A percentile compares a stretch with the other conserved stretches of the same genome.
Evolutionary conservation across 805 yeast species (phyloP).

Genomic region (Millerozyma miso): DNA sequence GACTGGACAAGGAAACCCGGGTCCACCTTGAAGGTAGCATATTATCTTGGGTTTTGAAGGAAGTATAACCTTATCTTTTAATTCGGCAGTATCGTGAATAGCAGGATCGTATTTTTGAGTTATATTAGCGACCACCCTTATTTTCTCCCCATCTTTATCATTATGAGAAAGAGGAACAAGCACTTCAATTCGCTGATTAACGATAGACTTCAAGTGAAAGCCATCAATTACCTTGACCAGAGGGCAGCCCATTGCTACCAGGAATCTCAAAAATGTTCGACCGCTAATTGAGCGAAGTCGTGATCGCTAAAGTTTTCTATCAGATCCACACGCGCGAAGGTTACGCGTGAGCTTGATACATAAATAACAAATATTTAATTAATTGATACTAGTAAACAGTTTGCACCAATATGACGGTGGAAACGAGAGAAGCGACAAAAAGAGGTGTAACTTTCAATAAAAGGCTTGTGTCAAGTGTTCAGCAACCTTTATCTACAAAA

Average conservation of each 20-base stretch:
- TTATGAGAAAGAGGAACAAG: slow-evolving; percentile 18
- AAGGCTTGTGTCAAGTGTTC: slow-evolving; percentile 52
- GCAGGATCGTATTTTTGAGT: slow-evolving; percentile 26
- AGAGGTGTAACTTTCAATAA: slow-evolving; percentile 31
- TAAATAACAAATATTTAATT: not conserved
- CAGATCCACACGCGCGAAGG: not conserved
- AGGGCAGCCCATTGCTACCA: not conserved
- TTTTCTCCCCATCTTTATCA: slow-evolving; percentile 6
- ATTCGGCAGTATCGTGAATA: slow-evolving; percentile 10
- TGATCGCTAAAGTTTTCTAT: no score
- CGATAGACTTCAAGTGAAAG: slow-evolving; percentile 16
- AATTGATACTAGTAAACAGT: not conserved
- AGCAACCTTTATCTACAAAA: slow-evolving; percentile 55
- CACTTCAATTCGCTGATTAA: slow-evolving; percentile 19
- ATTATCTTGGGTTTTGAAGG: slow-evolving; percentile 33
- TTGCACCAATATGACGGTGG: slow-evolving; percentile 1
- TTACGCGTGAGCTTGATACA: not conserved
- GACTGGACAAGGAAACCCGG: slow-evolving; percentile 45
- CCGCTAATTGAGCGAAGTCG: no score
- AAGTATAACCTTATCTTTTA: slow-evolving; percentile 11
- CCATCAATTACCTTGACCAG: slow-evolving; percentile 13
- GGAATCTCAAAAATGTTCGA: no score
- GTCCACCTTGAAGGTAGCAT: slow-evolving; percentile 51
- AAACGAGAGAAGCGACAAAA: not conserved
- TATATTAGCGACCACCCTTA: slow-evolving; percentile 26